Evolutionary conservation across 805 yeast species (phyloP).

Genomic region (Zygosaccharomyces siamensis): DNA sequence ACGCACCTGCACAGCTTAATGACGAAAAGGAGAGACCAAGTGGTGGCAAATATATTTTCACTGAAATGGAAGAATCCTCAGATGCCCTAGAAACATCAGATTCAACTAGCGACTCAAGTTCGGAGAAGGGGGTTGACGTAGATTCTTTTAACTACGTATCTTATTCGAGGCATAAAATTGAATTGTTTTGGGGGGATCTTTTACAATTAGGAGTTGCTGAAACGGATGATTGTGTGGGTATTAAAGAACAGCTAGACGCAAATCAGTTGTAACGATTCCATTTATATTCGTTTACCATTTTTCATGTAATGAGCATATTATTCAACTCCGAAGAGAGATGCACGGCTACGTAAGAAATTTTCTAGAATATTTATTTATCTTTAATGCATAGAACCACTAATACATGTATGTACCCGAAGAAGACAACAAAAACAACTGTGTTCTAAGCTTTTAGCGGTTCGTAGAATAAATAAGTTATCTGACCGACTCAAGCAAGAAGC

Average conservation of each 20-base stretch:
- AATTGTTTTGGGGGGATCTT: conserved; percentile 70
- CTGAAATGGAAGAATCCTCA: conserved; percentile 16
- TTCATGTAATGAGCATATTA: background rate
- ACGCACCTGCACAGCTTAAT: conserved; percentile 18
- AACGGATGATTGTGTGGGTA: conserved; percentile 18
- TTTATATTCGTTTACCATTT: background rate
- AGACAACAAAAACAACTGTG: background rate
- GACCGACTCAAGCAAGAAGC: conserved; percentile 49
- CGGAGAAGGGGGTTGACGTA: conserved; percentile 27
- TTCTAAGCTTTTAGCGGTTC: background rate
- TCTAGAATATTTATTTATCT: background rate
- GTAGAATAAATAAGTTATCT: conserved; percentile 6
- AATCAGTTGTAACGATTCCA: background rate
- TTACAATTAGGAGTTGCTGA: conserved; percentile 51
- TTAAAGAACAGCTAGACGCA: conserved; percentile 9
- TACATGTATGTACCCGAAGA: background rate
- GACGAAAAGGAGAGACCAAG: conserved; percentile 49
- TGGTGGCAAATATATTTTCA: conserved; percentile 45
- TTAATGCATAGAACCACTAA: conserved; percentile 2
- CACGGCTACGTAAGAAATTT: background rate
- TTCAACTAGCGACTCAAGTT: conserved; percentile 19
- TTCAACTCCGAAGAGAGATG: background rate
- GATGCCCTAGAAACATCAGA: conserved; percentile 25
- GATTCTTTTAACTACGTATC: conserved; percentile 75
- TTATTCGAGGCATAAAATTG: conserved; percentile 72